Base-by-base conservation (phyloP, 805 yeast genomes). In the Pichia rugopelliculosa region DNA sequence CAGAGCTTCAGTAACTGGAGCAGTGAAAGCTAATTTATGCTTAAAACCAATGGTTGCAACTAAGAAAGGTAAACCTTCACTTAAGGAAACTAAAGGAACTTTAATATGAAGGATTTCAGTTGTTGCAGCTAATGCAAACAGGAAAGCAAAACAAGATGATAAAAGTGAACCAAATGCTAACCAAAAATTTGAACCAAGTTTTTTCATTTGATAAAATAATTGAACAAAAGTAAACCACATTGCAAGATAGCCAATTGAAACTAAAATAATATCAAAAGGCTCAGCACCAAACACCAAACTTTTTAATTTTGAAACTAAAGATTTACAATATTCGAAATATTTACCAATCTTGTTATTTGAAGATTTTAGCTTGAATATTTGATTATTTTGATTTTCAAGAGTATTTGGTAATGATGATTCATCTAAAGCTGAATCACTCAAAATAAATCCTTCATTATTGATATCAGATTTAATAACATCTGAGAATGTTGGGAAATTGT, bases 31-130 rank as follows among this genome's bases (percentile, higher is more conserved):
- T 18, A 87, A 77, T 59, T 90, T 88, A 63, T 87, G 85, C 62
- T 87, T 89, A 67, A 91, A 91, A 2, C 98, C 99, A 60, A 91
- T 79, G 5, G 88, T 82, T 20, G 95, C 88, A 21, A 91, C 95
- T 59, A 91, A 75, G 66, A 91, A 91, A 21, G 99, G 99, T 41
- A 91, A 68, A 30, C 97, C 97, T 68, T 91, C 97, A 48, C 89
- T 78, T 54, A 91, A 72, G 47, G 87, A 79, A 47, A 86, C 70
- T 47, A 87, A 71, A 9, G 95, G 80, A 27, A 91, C 82, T 44
- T 75, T 76, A 41, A 78, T 68, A 33, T 78, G 76, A 42, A 85
- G 67, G 26, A 77, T 59, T 48, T 75, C 73, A 30, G 79, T 75
- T 9, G 86, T 73, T 43, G 83, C 69, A 51, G 78, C 79, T 41